These are phyloP conservation scores for Stylosanthes scabra DNA, from an alignment of 331 rosid species.

Conservation along the genomic window DNA sequence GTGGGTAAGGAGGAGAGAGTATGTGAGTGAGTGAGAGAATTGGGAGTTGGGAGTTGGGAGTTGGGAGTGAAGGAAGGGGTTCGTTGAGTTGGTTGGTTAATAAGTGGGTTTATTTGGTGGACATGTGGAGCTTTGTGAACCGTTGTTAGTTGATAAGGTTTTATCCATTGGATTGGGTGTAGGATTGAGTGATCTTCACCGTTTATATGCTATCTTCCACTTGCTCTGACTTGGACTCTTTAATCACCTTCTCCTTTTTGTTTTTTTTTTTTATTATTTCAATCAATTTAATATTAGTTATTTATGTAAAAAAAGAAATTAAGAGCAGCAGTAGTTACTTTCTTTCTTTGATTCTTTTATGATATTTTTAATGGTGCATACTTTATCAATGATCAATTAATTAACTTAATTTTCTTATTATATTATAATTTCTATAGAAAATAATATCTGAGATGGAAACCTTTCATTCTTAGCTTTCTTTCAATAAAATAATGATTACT, in stretches of 20 bases:
- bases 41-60: neutral
- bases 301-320: too few relatives aligned
- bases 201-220: constrained; percentile 37
- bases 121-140: constrained; percentile 55
- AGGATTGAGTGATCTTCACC: constrained; percentile 37
- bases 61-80: constrained; percentile 29
- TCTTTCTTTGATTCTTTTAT: neutral
- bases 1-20: constrained; percentile 10
- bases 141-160: constrained; percentile 69
- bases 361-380: neutral
- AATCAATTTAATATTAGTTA: too few relatives aligned
- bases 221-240: constrained; percentile 50
- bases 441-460: neutral
- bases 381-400: neutral
- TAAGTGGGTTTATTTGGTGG: constrained; percentile 43
- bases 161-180: constrained; percentile 40
- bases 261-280: too few relatives aligned
- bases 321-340: too few relatives aligned
- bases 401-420: too few relatives aligned
- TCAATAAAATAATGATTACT: neutral
- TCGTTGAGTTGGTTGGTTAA: constrained; percentile 62
- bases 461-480: neutral
- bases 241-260: constrained; percentile 15
- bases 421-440: too few relatives aligned
- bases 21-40: neutral